Evolutionary conservation across 352 stramenopile species (phyloP).

Genomic region (Elongisporangium senticosum): DNA sequence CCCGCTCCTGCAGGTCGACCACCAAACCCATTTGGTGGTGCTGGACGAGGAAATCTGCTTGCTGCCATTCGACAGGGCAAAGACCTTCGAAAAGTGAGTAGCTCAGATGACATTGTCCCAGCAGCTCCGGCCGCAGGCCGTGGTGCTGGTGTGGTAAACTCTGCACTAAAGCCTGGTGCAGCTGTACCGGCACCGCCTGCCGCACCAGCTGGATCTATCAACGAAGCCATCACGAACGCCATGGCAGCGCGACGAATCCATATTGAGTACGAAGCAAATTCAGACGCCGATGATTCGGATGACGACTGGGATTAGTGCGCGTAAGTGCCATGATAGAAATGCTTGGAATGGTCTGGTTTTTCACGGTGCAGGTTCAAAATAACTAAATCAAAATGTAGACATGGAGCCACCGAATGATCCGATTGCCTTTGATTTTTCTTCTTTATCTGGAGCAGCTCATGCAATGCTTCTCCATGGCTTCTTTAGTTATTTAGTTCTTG

Average conservation of each 20-base stretch:
- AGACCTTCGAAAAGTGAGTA: slow-evolving; percentile 40
- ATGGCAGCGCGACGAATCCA: slow-evolving; percentile 77
- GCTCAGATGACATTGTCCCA: slow-evolving; percentile 1
- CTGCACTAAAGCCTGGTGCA: slow-evolving; percentile 12
- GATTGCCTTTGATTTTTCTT: not conserved
- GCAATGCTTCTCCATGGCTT: too few relatives aligned
- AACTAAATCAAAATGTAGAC: not conserved
- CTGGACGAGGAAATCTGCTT: slow-evolving; percentile 56
- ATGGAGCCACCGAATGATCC: not conserved
- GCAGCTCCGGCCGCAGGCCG: not conserved
- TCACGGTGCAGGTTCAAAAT: not conserved
- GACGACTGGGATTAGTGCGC: slow-evolving; percentile 67
- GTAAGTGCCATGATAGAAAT: not conserved
- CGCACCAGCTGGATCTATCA: slow-evolving; percentile 50
- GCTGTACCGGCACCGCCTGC: slow-evolving; percentile 19
- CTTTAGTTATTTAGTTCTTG: not conserved
- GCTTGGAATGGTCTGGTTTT: not conserved
- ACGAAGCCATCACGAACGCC: slow-evolving; percentile 75
- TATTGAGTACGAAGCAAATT: slow-evolving; percentile 73
- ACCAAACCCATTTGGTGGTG: slow-evolving; percentile 63
- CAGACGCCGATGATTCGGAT: slow-evolving; percentile 57
- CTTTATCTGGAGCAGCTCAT: too few relatives aligned
- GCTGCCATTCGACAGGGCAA: slow-evolving; percentile 69
- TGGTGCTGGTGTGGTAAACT: slow-evolving; percentile 6
- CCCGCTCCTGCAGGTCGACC: slow-evolving; percentile 17